A percentile compares a stretch with the other conserved stretches of the same genome.
Conservation (phyloP, 2,329 filamentous ascomycete genomes). For the Paraphaeosphaeria minitans region DNA sequence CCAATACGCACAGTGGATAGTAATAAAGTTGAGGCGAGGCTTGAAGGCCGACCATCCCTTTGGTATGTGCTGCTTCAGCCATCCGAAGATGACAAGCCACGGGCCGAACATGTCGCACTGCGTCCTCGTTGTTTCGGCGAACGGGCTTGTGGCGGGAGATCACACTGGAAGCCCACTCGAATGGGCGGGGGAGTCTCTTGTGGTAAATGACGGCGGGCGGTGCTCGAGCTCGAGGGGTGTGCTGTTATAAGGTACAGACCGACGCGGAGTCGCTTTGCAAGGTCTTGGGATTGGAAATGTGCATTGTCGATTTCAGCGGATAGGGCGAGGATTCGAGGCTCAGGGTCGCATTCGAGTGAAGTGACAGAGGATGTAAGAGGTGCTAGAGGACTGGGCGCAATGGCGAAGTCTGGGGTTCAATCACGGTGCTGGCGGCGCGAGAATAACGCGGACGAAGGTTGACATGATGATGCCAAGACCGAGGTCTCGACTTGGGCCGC, state of each 20-base stretch:
- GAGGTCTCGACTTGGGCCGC: not conserved
- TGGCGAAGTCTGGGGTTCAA: not conserved
- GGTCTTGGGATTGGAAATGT: not conserved
- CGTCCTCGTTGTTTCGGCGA: not conserved
- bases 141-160: too few relatives aligned
- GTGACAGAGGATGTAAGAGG: not conserved
- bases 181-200: not conserved
- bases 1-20: constrained; percentile 66
- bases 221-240: not conserved
- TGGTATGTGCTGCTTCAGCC: constrained; percentile 35
- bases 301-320: not conserved
- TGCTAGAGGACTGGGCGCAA: constrained; percentile 1
- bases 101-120: constrained; percentile 19
- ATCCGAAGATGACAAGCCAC: constrained; percentile 35
- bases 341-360: not conserved
- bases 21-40: constrained; percentile 81
- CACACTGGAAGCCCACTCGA: not conserved
- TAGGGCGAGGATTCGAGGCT: not conserved
- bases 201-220: not conserved
- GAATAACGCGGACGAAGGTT: constrained; percentile 5
- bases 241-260: constrained; percentile 9
- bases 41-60: constrained; percentile 35
- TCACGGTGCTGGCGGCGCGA: constrained; percentile 1
- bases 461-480: constrained; percentile 10
- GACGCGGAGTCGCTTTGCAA: constrained; percentile 7